phyloP scores from a whole-genome alignment of 2,329 filamentous ascomycete species.

The Emergomyces pasteurianus region DNA sequence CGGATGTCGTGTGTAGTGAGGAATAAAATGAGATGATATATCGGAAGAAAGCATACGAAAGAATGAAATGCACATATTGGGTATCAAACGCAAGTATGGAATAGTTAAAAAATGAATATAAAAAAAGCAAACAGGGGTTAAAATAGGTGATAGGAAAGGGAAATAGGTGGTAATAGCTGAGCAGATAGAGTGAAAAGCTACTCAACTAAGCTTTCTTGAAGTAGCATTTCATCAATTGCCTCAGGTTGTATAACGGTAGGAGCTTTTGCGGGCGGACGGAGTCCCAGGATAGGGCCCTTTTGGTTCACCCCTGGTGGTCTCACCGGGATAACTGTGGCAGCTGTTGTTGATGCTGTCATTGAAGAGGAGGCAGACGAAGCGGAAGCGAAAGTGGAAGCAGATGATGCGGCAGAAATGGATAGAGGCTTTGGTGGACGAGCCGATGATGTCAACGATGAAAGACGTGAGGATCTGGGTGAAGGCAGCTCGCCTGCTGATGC shows the following conservation, averaged over 20 bases:
- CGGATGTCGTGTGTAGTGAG: background rate
- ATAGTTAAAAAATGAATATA: background rate
- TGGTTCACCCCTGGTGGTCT: constrained; percentile 68
- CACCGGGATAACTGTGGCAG: constrained; percentile 21
- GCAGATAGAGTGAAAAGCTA: constrained; percentile 10
- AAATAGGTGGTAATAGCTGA: background rate
- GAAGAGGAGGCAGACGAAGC: constrained; percentile 6
- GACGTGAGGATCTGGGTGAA: constrained; percentile 1
- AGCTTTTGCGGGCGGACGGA: constrained; percentile 45
- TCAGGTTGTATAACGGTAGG: constrained; percentile 48
- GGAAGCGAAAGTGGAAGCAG: constrained; percentile 31
- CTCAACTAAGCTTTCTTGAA: constrained; percentile 48
- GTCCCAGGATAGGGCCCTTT: constrained; percentile 59
- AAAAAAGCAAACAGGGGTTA: background rate
- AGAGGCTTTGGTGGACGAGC: background rate
- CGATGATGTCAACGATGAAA: constrained; percentile 4
- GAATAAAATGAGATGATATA: background rate
- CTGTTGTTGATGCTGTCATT: background rate
- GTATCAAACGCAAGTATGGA: background rate
- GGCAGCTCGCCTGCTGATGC: constrained; percentile 7
- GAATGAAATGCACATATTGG: background rate
- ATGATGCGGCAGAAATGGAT: constrained; percentile 7
- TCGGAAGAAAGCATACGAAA: background rate
- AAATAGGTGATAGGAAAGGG: background rate
- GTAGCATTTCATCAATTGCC: constrained; percentile 46